phyloP scores from a whole-genome alignment of 208 protist genomes.

The Angomonas desouzai region DNA sequence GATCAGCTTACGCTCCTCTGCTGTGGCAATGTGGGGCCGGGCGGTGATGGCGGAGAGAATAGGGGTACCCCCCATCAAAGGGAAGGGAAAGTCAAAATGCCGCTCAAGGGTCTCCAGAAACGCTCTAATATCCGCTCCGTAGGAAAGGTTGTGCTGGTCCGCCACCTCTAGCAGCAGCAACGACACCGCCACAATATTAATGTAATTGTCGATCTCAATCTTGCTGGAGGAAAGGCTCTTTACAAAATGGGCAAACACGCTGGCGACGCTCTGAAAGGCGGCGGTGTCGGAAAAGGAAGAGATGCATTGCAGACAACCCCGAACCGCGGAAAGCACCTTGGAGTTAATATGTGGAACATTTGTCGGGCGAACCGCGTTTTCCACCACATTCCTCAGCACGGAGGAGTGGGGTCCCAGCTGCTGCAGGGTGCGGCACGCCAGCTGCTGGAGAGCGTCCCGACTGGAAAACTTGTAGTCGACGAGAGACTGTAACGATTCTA shows the following conservation, averaged over 20 bases:
- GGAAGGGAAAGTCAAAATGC: conserved; percentile 73
- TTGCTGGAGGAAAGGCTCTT: neutral
- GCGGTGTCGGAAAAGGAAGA: neutral
- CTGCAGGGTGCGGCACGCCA: conserved; percentile 49
- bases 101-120: conserved; percentile 59
- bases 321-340: neutral
- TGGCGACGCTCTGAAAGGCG: neutral
- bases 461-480: conserved; percentile 3
- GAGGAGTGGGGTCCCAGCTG: conserved; percentile 54
- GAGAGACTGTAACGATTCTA: neutral
- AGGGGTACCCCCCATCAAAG: conserved; percentile 34
- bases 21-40: conserved; percentile 61
- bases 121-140: conserved; percentile 14
- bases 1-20: conserved; percentile 63
- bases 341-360: conserved; percentile 27
- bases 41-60: conserved; percentile 42
- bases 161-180: conserved; percentile 16
- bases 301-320: conserved; percentile 1
- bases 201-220: conserved; percentile 9
- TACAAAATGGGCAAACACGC: neutral
- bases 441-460: conserved; percentile 17
- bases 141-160: neutral
- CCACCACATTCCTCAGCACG: conserved; percentile 11
- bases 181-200: conserved; percentile 1
- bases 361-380: neutral